Base-by-base conservation (phyloP, 2,329 filamentous ascomycete genomes). In the Pyrenophora tritici-repentis region DNA sequence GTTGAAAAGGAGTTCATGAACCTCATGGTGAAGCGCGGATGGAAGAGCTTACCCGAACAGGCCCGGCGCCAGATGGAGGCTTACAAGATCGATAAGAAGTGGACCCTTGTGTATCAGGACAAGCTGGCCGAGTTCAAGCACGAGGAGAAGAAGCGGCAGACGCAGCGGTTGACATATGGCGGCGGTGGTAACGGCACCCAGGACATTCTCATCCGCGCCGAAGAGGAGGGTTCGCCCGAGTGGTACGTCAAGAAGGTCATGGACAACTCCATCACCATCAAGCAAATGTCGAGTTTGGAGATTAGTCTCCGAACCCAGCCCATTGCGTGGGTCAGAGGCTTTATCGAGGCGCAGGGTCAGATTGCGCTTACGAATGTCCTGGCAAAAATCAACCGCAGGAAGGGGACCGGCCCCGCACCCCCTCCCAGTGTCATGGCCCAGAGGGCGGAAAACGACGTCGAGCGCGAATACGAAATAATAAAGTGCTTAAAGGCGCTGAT, bases 221-320 rank as follows among this genome's bases (percentile, higher is more conserved):
- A 97, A 70, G 93, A 97, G 72, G 94, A 97, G 74, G 93, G 92
- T 37, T 95, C 90, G 42, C 94, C 94, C 3, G 93, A 97, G 76
- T 99, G 93, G 93, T 99, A 96, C 73, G 93, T 99, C 45, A 89
- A 91, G 71, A 93, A 90, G 72, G 90, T 97, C 53, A 91, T 97
- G 89, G 93, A 97, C 73, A 95, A 97, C 74, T 90, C 86, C 56
- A 90, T 97, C 61, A 91, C 92, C 46, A 84, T 88, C 59, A 97
- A 97, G 78, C 90, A 96, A 55, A 81, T 99, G 57, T 90, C 90
- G 58, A 96, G 91, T 78, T 78, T 99, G 70, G 91, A 94, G 70
- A 95, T 99, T 77, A 97, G 93, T 73, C 76, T 99, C 65, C 83
- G 94, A 67, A 97, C 94, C 33, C 94, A 99, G 73, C 94, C 95